Evolutionary conservation across 164 flowering plant genomes (phyloP).

Genomic region (Vitis labrusca): DNA sequence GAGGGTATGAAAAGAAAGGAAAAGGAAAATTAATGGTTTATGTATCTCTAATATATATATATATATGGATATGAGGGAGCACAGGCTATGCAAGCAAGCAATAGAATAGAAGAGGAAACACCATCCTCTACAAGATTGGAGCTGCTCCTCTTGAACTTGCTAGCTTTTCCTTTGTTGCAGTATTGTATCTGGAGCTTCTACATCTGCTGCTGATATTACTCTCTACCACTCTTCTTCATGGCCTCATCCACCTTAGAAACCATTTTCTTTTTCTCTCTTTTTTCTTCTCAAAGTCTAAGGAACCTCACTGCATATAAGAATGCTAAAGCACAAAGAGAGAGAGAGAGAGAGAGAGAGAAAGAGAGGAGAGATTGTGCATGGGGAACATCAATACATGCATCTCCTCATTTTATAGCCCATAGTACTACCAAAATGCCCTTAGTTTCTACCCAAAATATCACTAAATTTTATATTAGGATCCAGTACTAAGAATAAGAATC

Average conservation of each 20-base stretch:
- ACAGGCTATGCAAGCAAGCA: conserved; percentile 82
- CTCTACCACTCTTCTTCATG: conserved; percentile 25
- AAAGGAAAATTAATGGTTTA: conserved; percentile 8
- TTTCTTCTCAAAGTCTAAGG: neutral
- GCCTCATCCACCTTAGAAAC: conserved; percentile 61
- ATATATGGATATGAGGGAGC: conserved; percentile 28
- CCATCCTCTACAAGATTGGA: conserved; percentile 70
- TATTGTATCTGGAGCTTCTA: conserved; percentile 41
- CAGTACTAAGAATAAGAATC: neutral
- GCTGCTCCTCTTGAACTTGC: conserved; percentile 76
- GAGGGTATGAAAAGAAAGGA: too few relatives aligned
- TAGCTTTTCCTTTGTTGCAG: conserved; percentile 61
- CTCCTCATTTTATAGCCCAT: conserved; percentile 27
- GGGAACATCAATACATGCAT: conserved; percentile 21
- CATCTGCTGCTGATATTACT: conserved; percentile 15
- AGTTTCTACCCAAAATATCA: neutral
- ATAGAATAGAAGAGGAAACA: conserved; percentile 72
- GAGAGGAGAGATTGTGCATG: conserved; percentile 20
- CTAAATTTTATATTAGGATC: neutral
- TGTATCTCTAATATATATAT: neutral
- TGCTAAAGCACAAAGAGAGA: neutral
- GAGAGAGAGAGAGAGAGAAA: neutral
- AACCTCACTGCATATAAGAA: neutral
- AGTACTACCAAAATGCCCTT: conserved; percentile 19
- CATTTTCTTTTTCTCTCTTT: conserved; percentile 26